These are phyloP conservation scores for Geum urbanum DNA, from an alignment of 306 rosid species.

Conservation along the genomic window DNA sequence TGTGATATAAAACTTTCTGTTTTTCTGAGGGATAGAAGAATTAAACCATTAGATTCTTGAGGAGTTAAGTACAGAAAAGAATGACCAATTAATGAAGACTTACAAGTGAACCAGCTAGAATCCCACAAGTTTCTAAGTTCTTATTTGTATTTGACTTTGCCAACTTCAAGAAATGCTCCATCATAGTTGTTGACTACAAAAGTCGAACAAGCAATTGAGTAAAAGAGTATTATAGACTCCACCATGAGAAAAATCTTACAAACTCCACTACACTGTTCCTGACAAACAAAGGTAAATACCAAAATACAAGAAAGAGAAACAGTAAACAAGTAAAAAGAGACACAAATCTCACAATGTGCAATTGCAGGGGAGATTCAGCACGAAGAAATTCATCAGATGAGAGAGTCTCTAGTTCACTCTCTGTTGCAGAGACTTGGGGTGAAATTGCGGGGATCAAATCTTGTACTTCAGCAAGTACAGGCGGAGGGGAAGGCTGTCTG, in stretches of 20 bases:
- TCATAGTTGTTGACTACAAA: constrained; percentile 79
- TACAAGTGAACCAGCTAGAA: constrained; percentile 95
- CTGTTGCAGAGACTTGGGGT: constrained; percentile 46
- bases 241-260: constrained; percentile 16
- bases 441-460: constrained; percentile 73
- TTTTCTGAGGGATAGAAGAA: constrained; percentile 57
- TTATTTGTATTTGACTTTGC: constrained; percentile 81
- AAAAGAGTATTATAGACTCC: constrained; percentile 3
- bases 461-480: constrained; percentile 89
- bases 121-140: constrained; percentile 91
- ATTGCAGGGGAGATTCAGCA: constrained; percentile 67
- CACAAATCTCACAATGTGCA: constrained; percentile 74
- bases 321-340: constrained; percentile 2
- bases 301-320: background rate
- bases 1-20: constrained; percentile 78
- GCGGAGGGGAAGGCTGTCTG: constrained; percentile 92
- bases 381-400: constrained; percentile 47
- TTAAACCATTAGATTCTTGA: constrained; percentile 18
- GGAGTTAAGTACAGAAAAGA: background rate
- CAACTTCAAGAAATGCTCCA: constrained; percentile 85
- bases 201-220: constrained; percentile 27
- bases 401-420: constrained; percentile 38
- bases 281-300: constrained; percentile 11
- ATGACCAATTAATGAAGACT: constrained; percentile 35
- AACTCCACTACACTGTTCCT: constrained; percentile 4